Percentiles rank a stretch among this genome's conserved stretches.
Evolutionary conservation across 1,139 yeast species (phyloP).

Genomic region (Yamadazyma songkhlaensis): DNA sequence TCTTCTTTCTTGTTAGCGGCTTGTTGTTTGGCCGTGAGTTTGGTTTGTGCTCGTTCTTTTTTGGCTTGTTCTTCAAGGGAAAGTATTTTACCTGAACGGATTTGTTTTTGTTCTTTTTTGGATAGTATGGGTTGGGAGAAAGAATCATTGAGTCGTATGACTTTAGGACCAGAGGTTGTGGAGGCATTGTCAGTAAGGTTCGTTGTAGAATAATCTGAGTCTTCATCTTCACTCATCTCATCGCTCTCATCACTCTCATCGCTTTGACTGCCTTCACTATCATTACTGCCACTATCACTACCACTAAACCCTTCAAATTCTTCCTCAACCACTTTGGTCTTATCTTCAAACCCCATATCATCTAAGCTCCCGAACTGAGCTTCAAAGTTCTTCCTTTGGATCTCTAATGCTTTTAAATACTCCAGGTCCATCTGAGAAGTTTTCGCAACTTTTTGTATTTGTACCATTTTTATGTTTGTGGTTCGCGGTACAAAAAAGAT

Average conservation of each 20-base stretch:
- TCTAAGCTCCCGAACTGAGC: constrained; percentile 67
- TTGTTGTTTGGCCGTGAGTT: constrained; percentile 28
- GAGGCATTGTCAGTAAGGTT: constrained; percentile 5
- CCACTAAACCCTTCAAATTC: constrained; percentile 7
- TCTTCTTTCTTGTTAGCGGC: constrained; percentile 33
- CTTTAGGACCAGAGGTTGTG: constrained; percentile 23
- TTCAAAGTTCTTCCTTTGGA: constrained; percentile 62
- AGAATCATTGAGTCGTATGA: constrained; percentile 29
- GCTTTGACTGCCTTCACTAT: constrained; percentile 8
- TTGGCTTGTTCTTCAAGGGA: constrained; percentile 34
- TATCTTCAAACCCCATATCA: constrained; percentile 57
- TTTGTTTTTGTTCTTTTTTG: constrained; percentile 30
- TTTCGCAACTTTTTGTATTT: no score
- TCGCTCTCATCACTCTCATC: constrained; percentile 13
- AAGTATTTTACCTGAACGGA: constrained; percentile 43
- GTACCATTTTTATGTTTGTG: background rate
- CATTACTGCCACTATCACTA: constrained; percentile 9
- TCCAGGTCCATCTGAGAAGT: constrained; percentile 35
- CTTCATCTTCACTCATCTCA: no score
- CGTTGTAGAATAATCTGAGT: no score
- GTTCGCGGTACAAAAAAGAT: no score
- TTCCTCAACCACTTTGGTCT: constrained; percentile 22
- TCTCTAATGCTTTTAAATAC: constrained; percentile 47
- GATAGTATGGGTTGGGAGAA: constrained; percentile 20
- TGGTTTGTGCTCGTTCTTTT: constrained; percentile 19